Conservation (phyloP, 2,329 filamentous ascomycete species). For the Trichoderma gracile region DNA sequence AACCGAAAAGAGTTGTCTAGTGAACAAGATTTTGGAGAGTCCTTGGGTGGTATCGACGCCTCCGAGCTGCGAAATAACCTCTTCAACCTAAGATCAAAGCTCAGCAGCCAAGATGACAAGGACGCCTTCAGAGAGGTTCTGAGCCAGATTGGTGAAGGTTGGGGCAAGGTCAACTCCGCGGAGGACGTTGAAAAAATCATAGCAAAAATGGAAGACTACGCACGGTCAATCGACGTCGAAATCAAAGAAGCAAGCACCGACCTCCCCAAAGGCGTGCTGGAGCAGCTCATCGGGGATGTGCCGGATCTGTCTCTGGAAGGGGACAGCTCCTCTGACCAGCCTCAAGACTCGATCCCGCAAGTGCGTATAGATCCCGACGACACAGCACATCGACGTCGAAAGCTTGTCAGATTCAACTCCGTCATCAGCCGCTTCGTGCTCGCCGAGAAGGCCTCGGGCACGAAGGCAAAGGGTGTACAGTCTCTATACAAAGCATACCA, state of each 20-base stretch:
- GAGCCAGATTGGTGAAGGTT: constrained; percentile 36
- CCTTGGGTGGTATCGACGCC: constrained; percentile 41
- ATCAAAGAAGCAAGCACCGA: constrained; percentile 38
- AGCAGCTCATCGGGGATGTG: constrained; percentile 38
- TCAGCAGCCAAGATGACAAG: constrained; percentile 40
- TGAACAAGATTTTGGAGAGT: constrained; percentile 45
- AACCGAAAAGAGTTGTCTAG: constrained; percentile 42
- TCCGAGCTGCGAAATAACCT: constrained; percentile 42
- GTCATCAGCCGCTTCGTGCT: constrained; percentile 34
- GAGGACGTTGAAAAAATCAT: constrained; percentile 41
- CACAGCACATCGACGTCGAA: constrained; percentile 42
- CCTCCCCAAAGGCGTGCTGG: constrained; percentile 38
- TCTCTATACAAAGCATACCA: constrained; percentile 54
- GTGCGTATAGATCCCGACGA: constrained; percentile 37
- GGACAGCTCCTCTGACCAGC: constrained; percentile 1
- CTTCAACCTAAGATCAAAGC: constrained; percentile 41
- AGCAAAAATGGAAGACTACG: constrained; percentile 40
- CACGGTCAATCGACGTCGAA: constrained; percentile 39
- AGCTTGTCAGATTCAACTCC: constrained; percentile 42
- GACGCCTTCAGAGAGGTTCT: constrained; percentile 42
- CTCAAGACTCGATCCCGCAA: constrained; percentile 34
- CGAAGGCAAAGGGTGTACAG: constrained; percentile 41
- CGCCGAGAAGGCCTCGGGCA: constrained; percentile 34
- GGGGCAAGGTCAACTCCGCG: constrained; percentile 37
- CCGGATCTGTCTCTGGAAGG: constrained; percentile 33